Conservation (phyloP, 192 early-diverging fungal genomes). For the Backusella tuberculispora region DNA sequence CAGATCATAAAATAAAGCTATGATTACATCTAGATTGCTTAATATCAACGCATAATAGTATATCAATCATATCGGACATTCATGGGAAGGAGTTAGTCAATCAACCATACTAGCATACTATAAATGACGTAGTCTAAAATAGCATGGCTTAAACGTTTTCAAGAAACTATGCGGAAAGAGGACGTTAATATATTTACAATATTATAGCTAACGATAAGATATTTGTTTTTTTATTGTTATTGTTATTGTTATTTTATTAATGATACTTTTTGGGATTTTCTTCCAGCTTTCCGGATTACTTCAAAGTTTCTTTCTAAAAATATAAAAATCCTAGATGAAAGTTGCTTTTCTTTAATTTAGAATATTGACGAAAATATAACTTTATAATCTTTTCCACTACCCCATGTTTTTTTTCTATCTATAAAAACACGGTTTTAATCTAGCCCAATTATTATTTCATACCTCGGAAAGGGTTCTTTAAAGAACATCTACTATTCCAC, state of each 20-base stretch:
- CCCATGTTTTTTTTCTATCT: background rate
- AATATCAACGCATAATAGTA: too few species aligned
- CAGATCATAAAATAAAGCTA: background rate
- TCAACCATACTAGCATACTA: too few species aligned
- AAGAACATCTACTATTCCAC: background rate
- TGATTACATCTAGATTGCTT: background rate
- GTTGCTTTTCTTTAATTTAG: background rate
- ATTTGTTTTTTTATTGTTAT: too few species aligned
- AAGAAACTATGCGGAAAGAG: too few species aligned
- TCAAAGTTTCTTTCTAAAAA: background rate
- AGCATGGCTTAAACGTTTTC: too few species aligned
- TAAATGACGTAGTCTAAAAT: too few species aligned
- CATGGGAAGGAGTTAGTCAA: too few species aligned
- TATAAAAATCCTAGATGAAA: background rate
- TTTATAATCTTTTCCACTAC: background rate
- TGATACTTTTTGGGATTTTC: background rate
- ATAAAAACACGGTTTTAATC: background rate
- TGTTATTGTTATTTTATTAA: too few species aligned
- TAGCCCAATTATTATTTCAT: background rate
- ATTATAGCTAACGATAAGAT: too few species aligned
- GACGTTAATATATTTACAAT: too few species aligned
- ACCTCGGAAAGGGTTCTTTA: background rate
- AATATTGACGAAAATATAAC: background rate
- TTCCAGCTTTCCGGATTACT: background rate
- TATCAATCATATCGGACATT: too few species aligned